A percentile compares a stretch with the other conserved stretches of the same genome.
These are phyloP conservation scores for Aphanomyces invadans DNA, from an alignment of 352 stramenopile genomes.

Conservation along the genomic window DNA sequence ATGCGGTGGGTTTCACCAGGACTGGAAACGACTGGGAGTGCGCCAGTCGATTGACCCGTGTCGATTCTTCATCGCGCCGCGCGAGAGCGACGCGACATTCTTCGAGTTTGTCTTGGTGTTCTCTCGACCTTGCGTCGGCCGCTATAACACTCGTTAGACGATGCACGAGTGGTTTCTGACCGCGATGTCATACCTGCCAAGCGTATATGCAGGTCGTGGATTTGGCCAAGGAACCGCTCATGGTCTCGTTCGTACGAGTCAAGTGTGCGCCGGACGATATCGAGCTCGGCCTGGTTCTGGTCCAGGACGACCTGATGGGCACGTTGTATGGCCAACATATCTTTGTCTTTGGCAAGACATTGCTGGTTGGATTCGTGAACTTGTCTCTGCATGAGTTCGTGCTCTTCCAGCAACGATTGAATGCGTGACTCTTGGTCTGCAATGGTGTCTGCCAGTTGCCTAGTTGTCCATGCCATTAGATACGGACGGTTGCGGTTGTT, in stretches of 20 bases:
- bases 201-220: background rate
- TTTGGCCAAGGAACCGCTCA: slow-evolving; percentile 27
- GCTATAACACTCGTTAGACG: background rate
- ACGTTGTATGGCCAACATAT: background rate
- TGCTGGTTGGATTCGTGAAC: slow-evolving; percentile 27
- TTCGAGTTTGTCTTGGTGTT: slow-evolving; percentile 15
- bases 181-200: background rate
- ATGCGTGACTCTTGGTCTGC: slow-evolving; percentile 21
- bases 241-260: slow-evolving; percentile 27
- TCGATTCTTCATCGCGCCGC: slow-evolving; percentile 5
- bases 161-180: too few relatives aligned
- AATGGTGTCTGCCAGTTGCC: slow-evolving; percentile 29
- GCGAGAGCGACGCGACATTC: background rate
- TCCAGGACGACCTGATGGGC: slow-evolving; percentile 9
- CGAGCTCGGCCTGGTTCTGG: slow-evolving; percentile 32
- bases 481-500: too few relatives aligned
- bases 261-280: slow-evolving; percentile 48
- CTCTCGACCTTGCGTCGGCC: background rate
- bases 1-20: background rate
- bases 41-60: background rate
- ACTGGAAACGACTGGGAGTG: background rate
- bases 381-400: slow-evolving; percentile 25
- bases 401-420: background rate
- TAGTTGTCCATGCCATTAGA: background rate
- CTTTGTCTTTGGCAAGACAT: background rate